Evolutionary conservation across 768 basidiomycete species (phyloP).

Genomic region (Leucosporidium scottii): DNA sequence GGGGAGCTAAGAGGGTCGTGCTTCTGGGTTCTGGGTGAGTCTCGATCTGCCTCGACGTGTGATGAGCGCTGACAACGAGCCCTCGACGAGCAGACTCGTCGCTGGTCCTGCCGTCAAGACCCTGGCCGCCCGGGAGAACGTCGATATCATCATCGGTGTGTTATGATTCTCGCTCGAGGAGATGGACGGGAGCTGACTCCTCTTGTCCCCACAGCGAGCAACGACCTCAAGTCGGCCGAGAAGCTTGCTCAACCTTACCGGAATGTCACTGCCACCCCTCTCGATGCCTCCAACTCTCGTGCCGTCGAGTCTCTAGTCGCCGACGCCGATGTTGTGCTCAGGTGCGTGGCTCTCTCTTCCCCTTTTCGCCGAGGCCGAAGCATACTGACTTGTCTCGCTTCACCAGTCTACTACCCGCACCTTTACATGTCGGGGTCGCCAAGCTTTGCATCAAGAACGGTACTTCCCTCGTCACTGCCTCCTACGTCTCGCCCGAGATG

Average conservation of each 20-base stretch:
- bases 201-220: slow-evolving; percentile 55
- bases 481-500: slow-evolving; percentile 80
- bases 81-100: slow-evolving; percentile 53
- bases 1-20: slow-evolving; percentile 55
- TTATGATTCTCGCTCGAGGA: slow-evolving; percentile 25
- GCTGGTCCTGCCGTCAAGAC: slow-evolving; percentile 78
- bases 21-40: slow-evolving; percentile 71
- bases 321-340: slow-evolving; percentile 71
- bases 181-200: background rate
- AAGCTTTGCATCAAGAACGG: slow-evolving; percentile 60
- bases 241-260: slow-evolving; percentile 44
- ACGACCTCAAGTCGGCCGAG: slow-evolving; percentile 57
- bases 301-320: slow-evolving; percentile 53
- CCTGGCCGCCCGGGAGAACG: slow-evolving; percentile 48
- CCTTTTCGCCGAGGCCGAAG: too few relatives aligned
- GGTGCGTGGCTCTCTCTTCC: slow-evolving; percentile 46
- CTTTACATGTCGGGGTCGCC: slow-evolving; percentile 65
- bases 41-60: too few relatives aligned
- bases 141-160: slow-evolving; percentile 71
- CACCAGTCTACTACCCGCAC: slow-evolving; percentile 66
- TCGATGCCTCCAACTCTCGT: slow-evolving; percentile 55
- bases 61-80: background rate
- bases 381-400: slow-evolving; percentile 20
- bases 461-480: slow-evolving; percentile 82
- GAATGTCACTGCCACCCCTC: slow-evolving; percentile 53